Percentiles rank a stretch among this genome's conserved stretches.
phyloP scores from a whole-genome alignment of 495 filamentous ascomycete genomes.

The Cenococcum geophilum region DNA sequence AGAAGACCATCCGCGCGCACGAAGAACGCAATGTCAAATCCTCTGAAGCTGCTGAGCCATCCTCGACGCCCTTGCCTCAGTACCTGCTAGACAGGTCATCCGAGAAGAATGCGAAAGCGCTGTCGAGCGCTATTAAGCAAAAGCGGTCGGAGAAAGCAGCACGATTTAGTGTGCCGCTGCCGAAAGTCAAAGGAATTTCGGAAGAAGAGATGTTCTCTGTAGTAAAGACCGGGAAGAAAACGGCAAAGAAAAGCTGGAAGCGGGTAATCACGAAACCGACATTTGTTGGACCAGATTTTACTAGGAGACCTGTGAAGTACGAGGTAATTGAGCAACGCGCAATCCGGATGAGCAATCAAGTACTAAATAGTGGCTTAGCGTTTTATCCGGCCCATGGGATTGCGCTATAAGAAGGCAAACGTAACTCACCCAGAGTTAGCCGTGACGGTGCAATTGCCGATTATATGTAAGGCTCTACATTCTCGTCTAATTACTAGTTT shows the following conservation, averaged over 20 bases:
- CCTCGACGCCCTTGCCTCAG: conserved; percentile 66
- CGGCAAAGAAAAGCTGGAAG: conserved; percentile 75
- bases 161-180: conserved; percentile 90
- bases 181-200: conserved; percentile 83
- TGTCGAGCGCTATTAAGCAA: conserved; percentile 80
- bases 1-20: conserved; percentile 87
- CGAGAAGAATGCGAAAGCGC: conserved; percentile 80
- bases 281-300: conserved; percentile 88
- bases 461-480: conserved; percentile 45
- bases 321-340: conserved; percentile 55
- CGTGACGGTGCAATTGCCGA: conserved; percentile 89
- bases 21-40: conserved; percentile 95
- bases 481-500: neutral
- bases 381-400: conserved; percentile 60
- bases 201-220: conserved; percentile 99
- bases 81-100: conserved; percentile 88
- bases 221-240: conserved; percentile 88
- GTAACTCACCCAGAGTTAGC: conserved; percentile 82
- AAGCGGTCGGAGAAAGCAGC: conserved; percentile 87
- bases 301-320: conserved; percentile 87
- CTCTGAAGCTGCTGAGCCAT: conserved; percentile 66
- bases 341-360: conserved; percentile 15
- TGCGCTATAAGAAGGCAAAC: conserved; percentile 91
- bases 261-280: conserved; percentile 91
- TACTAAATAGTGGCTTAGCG: conserved; percentile 10